Percentiles rank a stretch among this genome's conserved stretches.
Evolutionary conservation across 768 basidiomycete genomes (phyloP).

Genomic region (Psilocybe azurescens): DNA sequence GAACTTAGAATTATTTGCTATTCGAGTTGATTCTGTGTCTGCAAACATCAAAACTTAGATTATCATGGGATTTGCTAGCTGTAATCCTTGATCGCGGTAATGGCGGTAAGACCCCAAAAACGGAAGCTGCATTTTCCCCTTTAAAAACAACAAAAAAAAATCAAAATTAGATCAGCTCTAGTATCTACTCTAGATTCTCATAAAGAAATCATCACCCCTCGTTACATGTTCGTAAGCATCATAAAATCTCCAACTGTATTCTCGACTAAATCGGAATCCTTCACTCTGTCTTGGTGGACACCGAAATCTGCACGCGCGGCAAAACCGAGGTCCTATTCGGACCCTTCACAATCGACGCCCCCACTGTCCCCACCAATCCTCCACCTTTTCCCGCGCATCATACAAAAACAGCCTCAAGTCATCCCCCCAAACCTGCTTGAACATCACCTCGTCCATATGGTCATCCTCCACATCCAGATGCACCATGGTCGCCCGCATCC

Average conservation of each 20-base stretch:
- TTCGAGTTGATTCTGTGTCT: too few relatives aligned
- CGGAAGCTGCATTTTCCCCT: too few relatives aligned
- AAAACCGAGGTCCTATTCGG: slow-evolving; percentile 11
- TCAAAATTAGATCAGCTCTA: too few relatives aligned
- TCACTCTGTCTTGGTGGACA: not conserved
- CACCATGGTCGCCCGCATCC: slow-evolving; percentile 39
- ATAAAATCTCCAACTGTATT: not conserved
- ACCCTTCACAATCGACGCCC: slow-evolving; percentile 18
- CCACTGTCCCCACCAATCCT: slow-evolving; percentile 68
- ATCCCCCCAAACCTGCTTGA: slow-evolving; percentile 56
- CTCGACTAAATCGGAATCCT: not conserved
- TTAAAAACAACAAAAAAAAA: too few relatives aligned
- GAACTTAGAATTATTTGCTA: too few relatives aligned
- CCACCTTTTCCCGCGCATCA: slow-evolving; percentile 59
- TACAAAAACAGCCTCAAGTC: slow-evolving; percentile 55
- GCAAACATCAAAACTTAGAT: too few relatives aligned
- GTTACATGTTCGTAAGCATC: not conserved
- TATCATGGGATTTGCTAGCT: too few relatives aligned
- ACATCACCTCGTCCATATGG: slow-evolving; percentile 50
- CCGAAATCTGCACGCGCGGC: slow-evolving; percentile 7
- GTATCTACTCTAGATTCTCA: too few relatives aligned
- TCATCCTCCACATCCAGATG: slow-evolving; percentile 33
- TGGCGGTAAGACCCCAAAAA: too few relatives aligned
- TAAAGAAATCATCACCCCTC: too few relatives aligned
- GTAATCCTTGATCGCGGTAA: too few relatives aligned